phyloP scores from a whole-genome alignment of 441 rosid genomes.

The Cnidoscolus chayamansa region DNA sequence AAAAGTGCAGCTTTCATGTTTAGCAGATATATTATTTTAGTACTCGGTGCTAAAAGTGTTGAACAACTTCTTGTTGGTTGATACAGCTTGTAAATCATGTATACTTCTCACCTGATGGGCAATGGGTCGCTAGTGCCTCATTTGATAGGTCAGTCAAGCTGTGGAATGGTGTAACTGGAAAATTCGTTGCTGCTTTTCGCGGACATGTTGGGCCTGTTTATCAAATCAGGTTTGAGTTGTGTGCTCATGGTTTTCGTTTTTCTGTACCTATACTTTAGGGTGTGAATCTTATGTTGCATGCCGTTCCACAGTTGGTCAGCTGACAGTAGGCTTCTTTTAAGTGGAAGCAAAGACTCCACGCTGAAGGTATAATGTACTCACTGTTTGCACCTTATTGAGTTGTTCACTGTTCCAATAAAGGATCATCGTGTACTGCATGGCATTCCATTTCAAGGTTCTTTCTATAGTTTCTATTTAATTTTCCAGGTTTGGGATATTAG shows the following conservation, averaged over 20 bases:
- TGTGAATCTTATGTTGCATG: conserved; percentile 21
- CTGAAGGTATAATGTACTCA: conserved; percentile 54
- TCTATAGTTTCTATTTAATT: not conserved
- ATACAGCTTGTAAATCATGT: conserved; percentile 94
- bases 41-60: not conserved
- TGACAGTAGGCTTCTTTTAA: conserved; percentile 90
- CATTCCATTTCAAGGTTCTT: not conserved
- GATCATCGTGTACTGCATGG: not conserved
- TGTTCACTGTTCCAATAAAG: not conserved
- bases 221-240: conserved; percentile 66
- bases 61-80: conserved; percentile 20
- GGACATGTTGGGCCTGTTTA: conserved; percentile 98
- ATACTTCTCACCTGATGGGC: conserved; percentile 95
- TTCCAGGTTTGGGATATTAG: conserved; percentile 82
- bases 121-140: conserved; percentile 97
- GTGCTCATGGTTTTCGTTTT: not conserved
- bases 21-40: not conserved
- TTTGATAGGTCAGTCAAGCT: conserved; percentile 91
- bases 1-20: not conserved
- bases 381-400: not conserved
- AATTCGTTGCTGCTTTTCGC: conserved; percentile 78
- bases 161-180: conserved; percentile 92
- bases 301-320: conserved; percentile 81
- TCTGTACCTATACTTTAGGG: not conserved
- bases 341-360: conserved; percentile 98